Evolutionary conservation across 306 rosid species (phyloP).

Genomic region (Malus asiatica): DNA sequence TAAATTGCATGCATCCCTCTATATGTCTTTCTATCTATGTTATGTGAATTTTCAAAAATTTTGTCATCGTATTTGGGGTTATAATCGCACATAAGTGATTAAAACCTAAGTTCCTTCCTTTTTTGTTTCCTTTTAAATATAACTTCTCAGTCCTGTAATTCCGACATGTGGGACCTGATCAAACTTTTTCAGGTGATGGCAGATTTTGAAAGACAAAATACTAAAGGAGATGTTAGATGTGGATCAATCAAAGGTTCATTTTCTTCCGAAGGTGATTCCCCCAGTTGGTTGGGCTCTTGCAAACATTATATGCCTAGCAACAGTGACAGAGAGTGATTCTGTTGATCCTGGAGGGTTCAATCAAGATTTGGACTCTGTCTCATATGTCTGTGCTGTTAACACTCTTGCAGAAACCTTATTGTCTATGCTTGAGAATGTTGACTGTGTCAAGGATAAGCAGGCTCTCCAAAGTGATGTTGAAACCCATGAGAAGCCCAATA

Average conservation of each 20-base stretch:
- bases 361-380: constrained; percentile 58
- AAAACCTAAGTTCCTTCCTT: background rate
- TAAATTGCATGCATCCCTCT: background rate
- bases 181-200: constrained; percentile 90
- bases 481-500: too few species aligned
- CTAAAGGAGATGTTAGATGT: constrained; percentile 50
- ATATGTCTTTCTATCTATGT: background rate
- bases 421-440: constrained; percentile 47
- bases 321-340: constrained; percentile 40
- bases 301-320: constrained; percentile 60
- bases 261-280: constrained; percentile 47
- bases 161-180: constrained; percentile 67
- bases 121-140: background rate
- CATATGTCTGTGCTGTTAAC: constrained; percentile 54
- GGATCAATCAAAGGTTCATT: constrained; percentile 34
- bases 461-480: constrained; percentile 17
- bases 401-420: constrained; percentile 59
- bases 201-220: constrained; percentile 73
- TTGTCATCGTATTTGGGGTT: background rate
- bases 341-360: constrained; percentile 48
- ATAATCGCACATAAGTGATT: background rate
- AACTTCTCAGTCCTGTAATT: constrained; percentile 18
- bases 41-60: background rate
- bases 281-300: constrained; percentile 93
- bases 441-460: constrained; percentile 36